Conservation (phyloP, 2,329 filamentous ascomycete genomes). For the Claviceps sp. region DNA sequence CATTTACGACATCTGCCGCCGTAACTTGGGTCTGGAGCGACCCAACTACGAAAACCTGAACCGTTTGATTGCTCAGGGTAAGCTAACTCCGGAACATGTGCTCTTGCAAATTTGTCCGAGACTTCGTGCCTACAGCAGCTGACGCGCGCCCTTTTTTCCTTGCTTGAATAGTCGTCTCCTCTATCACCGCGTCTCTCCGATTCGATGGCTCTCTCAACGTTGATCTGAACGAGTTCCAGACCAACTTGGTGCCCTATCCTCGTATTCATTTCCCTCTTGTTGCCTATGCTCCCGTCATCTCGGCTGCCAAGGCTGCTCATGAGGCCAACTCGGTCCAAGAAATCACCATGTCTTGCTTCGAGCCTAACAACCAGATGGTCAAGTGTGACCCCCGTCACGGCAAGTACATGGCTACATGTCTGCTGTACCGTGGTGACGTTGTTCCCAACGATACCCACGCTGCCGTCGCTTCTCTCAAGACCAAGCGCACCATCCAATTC, state of each 20-base stretch:
- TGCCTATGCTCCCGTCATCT: constrained; percentile 89
- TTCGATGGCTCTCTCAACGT: constrained; percentile 99
- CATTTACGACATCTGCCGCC: constrained; percentile 98
- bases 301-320: constrained; percentile 87
- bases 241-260: constrained; percentile 96
- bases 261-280: constrained; percentile 99
- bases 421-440: constrained; percentile 96
- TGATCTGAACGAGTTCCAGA: constrained; percentile 99
- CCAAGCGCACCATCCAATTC: constrained; percentile 97
- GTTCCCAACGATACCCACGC: constrained; percentile 90
- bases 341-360: constrained; percentile 98
- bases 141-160: background rate
- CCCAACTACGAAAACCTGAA: constrained; percentile 99
- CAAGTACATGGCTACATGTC: constrained; percentile 99
- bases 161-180: constrained; percentile 64
- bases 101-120: background rate
- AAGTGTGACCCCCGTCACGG: constrained; percentile 97
- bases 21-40: constrained; percentile 92
- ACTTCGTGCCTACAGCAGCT: background rate
- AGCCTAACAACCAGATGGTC: constrained; percentile 99
- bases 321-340: constrained; percentile 97
- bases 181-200: constrained; percentile 94
- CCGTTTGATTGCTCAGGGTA: constrained; percentile 93
- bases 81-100: constrained; percentile 4
- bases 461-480: constrained; percentile 93